Evolutionary conservation across 352 stramenopile genomes (phyloP).

Genomic region (Pythium myriotylum): DNA sequence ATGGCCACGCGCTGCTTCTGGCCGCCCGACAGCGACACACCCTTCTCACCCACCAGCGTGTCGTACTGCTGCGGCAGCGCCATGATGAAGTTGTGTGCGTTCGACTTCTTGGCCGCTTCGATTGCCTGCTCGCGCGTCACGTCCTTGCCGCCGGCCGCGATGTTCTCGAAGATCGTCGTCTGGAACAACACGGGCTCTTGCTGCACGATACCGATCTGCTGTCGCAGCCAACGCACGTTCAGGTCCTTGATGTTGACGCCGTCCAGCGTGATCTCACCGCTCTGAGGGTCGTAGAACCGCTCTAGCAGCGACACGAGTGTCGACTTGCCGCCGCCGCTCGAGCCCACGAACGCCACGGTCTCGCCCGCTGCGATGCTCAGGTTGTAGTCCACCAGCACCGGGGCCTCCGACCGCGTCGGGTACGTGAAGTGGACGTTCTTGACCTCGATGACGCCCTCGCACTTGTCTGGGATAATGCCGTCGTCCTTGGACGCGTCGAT

Average conservation of each 20-base stretch:
- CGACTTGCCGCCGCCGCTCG: slow-evolving; percentile 88
- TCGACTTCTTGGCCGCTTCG: slow-evolving; percentile 19
- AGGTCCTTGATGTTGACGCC: slow-evolving; percentile 61
- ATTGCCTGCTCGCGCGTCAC: slow-evolving; percentile 9
- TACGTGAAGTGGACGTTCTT: slow-evolving; percentile 77
- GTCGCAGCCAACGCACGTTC: slow-evolving; percentile 61
- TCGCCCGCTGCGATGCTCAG: slow-evolving; percentile 67
- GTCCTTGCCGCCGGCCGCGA: slow-evolving; percentile 37
- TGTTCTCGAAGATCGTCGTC: slow-evolving; percentile 82
- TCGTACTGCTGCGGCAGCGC: slow-evolving; percentile 50
- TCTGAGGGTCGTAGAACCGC: slow-evolving; percentile 83
- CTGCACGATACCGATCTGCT: slow-evolving; percentile 50
- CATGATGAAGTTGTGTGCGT: slow-evolving; percentile 34
- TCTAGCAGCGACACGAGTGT: slow-evolving; percentile 81
- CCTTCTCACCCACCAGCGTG: slow-evolving; percentile 67
- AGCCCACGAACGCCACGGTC: slow-evolving; percentile 88
- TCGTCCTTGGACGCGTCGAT: slow-evolving; percentile 52
- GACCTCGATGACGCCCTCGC: slow-evolving; percentile 53
- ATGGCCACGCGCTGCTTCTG: slow-evolving; percentile 58
- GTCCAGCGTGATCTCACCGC: slow-evolving; percentile 73
- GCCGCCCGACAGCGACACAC: slow-evolving; percentile 78
- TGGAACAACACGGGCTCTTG: slow-evolving; percentile 87
- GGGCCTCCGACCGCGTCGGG: slow-evolving; percentile 56
- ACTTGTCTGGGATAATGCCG: slow-evolving; percentile 37
- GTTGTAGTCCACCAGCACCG: slow-evolving; percentile 80